Conservation (phyloP, 2,329 filamentous ascomycete species). For the Leptographium flavum region DNA sequence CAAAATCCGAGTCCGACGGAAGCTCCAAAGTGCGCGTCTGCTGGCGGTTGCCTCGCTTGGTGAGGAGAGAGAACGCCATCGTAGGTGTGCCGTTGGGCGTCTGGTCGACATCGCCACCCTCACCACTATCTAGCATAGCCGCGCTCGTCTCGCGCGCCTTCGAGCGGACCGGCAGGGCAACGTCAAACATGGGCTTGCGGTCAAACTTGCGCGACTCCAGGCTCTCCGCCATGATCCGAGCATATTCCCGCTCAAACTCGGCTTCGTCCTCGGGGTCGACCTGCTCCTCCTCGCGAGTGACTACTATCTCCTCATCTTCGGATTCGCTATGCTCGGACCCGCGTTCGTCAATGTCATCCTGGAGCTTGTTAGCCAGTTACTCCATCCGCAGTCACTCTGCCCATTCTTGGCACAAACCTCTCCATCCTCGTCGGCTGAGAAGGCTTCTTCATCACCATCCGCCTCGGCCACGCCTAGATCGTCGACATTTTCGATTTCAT, state of each 20-base stretch:
- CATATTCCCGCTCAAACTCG: conserved; percentile 94
- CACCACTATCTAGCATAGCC: background rate
- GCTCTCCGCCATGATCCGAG: conserved; percentile 97
- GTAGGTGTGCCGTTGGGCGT: conserved; percentile 31
- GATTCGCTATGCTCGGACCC: conserved; percentile 47
- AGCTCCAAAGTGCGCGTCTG: conserved; percentile 91
- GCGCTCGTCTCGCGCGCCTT: conserved; percentile 45
- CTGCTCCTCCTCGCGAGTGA: conserved; percentile 80
- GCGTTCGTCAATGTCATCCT: conserved; percentile 33
- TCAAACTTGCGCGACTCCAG: conserved; percentile 92
- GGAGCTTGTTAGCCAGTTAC: background rate
- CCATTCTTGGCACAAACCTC: conserved; percentile 27
- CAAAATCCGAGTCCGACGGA: conserved; percentile 83
- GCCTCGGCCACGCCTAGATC: conserved; percentile 47
- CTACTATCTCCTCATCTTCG: conserved; percentile 74
- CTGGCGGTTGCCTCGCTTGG: conserved; percentile 89
- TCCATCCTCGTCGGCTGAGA: conserved; percentile 44
- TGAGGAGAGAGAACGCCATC: conserved; percentile 96
- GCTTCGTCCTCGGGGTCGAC: conserved; percentile 88
- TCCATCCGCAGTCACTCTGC: too few species aligned
- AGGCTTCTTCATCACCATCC: conserved; percentile 43
- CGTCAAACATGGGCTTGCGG: conserved; percentile 85
- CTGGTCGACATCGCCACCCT: background rate
- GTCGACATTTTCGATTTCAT: conserved; percentile 56
- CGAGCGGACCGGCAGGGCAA: conserved; percentile 81